These are phyloP conservation scores for Termitomyces sp. DNA, from an alignment of 768 basidiomycete species.

Conservation along the genomic window DNA sequence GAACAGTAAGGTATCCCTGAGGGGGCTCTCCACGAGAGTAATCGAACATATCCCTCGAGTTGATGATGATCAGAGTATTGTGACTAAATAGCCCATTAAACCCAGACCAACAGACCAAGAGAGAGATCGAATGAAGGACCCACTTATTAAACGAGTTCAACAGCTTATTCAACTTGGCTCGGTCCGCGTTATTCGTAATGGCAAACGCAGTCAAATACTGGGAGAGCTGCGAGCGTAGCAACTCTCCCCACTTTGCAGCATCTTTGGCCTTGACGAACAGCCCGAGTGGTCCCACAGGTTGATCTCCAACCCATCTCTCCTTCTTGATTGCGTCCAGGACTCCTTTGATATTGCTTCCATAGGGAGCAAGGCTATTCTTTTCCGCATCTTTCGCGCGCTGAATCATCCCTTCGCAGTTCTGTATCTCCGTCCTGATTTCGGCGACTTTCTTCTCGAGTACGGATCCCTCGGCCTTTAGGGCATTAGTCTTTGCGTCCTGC, in stretches of 20 bases:
- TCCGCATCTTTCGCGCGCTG: slow-evolving; percentile 44
- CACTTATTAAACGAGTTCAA: slow-evolving; percentile 62
- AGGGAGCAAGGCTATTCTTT: slow-evolving; percentile 56
- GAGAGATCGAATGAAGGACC: slow-evolving; percentile 22
- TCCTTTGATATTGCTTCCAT: slow-evolving; percentile 56
- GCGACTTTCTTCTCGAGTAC: slow-evolving; percentile 29
- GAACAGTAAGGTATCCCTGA: slow-evolving; percentile 59
- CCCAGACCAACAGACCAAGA: background rate
- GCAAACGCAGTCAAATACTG: slow-evolving; percentile 64
- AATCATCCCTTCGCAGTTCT: slow-evolving; percentile 48
- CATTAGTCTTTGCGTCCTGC: slow-evolving; percentile 25
- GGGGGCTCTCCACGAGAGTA: slow-evolving; percentile 72
- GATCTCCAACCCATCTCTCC: slow-evolving; percentile 59
- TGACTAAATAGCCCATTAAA: slow-evolving; percentile 27
- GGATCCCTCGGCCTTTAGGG: slow-evolving; percentile 31
- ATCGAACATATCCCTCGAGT: slow-evolving; percentile 78
- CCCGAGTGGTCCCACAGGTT: slow-evolving; percentile 80
- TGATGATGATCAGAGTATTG: slow-evolving; percentile 54
- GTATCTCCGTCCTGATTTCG: slow-evolving; percentile 37
- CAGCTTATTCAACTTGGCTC: slow-evolving; percentile 51
- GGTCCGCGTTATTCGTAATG: slow-evolving; percentile 68
- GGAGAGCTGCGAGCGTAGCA: slow-evolving; percentile 66
- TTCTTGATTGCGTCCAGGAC: slow-evolving; percentile 51
- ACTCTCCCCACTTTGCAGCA: slow-evolving; percentile 52
- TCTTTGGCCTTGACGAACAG: slow-evolving; percentile 73